Evolutionary conservation across 345 rosid species (phyloP).

Genomic region (Sisymbrium altissimum): DNA sequence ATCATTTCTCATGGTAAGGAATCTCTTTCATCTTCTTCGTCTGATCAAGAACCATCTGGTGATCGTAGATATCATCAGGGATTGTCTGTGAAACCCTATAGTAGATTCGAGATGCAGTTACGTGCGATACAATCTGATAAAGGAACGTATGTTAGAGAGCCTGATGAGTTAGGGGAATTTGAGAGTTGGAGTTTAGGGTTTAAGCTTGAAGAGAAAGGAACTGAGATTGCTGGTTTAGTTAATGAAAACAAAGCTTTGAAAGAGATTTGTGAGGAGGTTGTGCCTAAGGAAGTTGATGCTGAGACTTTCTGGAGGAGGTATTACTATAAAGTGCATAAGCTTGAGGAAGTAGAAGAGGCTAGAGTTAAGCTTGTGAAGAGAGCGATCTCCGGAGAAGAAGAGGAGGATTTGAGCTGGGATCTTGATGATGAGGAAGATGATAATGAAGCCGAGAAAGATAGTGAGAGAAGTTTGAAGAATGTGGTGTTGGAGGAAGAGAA

Average conservation of each 20-base stretch:
- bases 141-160: conserved; percentile 48
- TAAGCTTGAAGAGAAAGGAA: conserved; percentile 41
- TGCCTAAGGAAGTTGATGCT: conserved; percentile 44
- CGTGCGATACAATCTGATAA: conserved; percentile 48
- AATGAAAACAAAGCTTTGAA: conserved; percentile 35
- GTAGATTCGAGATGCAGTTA: conserved; percentile 69
- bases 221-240: conserved; percentile 42
- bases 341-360: conserved; percentile 61
- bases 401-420: conserved; percentile 84
- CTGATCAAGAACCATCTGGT: conserved; percentile 29
- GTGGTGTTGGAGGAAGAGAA: conserved; percentile 31
- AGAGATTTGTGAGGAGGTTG: conserved; percentile 43
- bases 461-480: conserved; percentile 17
- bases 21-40: conserved; percentile 31
- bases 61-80: not conserved
- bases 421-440: conserved; percentile 47
- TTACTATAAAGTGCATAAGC: conserved; percentile 49
- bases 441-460: not conserved
- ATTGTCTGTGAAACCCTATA: conserved; percentile 40
- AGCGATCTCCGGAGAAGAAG: conserved; percentile 57
- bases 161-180: conserved; percentile 51
- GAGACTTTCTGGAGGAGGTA: conserved; percentile 64
- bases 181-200: conserved; percentile 57
- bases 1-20: conserved; percentile 68
- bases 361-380: conserved; percentile 62